Conservation (phyloP, 805 yeast genomes). For the Torulaspora indica region DNA sequence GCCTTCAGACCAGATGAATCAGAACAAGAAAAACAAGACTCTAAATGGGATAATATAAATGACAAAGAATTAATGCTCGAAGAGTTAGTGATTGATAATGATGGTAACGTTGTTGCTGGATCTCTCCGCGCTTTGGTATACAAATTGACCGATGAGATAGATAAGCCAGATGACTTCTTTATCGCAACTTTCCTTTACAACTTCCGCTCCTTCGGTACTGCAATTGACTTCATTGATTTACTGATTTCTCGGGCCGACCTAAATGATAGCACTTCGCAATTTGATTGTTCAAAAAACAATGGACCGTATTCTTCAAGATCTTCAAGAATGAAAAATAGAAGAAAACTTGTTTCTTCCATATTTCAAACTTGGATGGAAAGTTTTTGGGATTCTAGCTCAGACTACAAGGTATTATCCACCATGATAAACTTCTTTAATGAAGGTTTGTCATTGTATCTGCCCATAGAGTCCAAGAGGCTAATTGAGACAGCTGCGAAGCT, state of each 20-base stretch:
- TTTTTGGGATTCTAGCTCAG: conserved; percentile 70
- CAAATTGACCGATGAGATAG: conserved; percentile 59
- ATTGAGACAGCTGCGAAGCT: conserved; percentile 60
- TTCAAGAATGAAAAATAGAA: conserved; percentile 51
- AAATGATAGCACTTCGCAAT: conserved; percentile 34
- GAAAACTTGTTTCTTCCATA: conserved; percentile 62
- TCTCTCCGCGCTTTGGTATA: conserved; percentile 65
- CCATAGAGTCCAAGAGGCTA: conserved; percentile 59
- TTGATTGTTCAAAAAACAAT: conserved; percentile 34
- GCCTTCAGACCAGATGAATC: conserved; percentile 34
- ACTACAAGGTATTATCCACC: conserved; percentile 59
- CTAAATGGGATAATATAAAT: conserved; percentile 18
- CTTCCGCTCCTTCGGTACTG: conserved; percentile 64
- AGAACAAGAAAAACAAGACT: conserved; percentile 12
- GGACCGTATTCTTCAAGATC: conserved; percentile 41
- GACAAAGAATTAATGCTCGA: conserved; percentile 25
- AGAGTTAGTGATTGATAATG: conserved; percentile 42
- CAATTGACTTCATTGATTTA: conserved; percentile 63
- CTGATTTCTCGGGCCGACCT: conserved; percentile 63
- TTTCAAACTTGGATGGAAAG: conserved; percentile 86
- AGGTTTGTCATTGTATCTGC: conserved; percentile 56
- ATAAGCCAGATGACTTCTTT: conserved; percentile 62
- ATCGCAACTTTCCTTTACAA: conserved; percentile 72
- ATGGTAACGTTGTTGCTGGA: conserved; percentile 58
- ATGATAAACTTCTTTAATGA: conserved; percentile 76